phyloP scores from a whole-genome alignment of 148 eudicot genomes.

The Persicaria maculosa region DNA sequence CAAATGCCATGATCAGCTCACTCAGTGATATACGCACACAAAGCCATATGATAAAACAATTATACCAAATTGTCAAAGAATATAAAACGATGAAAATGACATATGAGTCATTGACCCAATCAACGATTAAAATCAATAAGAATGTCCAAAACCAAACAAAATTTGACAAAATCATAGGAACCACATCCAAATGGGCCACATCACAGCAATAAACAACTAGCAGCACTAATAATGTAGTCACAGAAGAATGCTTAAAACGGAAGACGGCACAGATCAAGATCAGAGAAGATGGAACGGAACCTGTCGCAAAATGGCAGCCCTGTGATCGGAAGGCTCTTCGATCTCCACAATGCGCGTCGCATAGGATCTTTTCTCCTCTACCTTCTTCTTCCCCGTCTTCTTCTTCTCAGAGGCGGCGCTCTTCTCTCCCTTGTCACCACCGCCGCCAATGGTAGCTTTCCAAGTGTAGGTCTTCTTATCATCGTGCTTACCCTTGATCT shows the following conservation, averaged over 20 bases:
- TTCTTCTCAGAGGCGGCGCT: conserved; percentile 7
- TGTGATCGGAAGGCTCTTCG: conserved; percentile 46
- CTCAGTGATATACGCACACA: not conserved
- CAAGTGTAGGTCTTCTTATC: conserved; percentile 49
- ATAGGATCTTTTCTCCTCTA: conserved; percentile 16
- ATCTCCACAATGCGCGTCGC: conserved; percentile 63
- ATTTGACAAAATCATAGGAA: not conserved
- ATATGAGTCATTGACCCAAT: not conserved
- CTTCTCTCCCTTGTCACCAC: conserved; percentile 17
- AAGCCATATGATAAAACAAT: not conserved
- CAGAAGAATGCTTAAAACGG: not conserved
- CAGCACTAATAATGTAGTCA: not conserved
- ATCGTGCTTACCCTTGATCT: conserved; percentile 55
- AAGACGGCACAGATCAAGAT: conserved; percentile 6
- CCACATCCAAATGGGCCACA: not conserved
- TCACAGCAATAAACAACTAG: not conserved
- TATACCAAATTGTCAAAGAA: not conserved
- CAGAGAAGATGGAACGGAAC: conserved; percentile 19
- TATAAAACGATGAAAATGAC: not conserved
- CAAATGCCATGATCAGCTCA: not conserved
- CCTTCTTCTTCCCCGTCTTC: conserved; percentile 27
- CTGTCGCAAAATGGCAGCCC: conserved; percentile 62
- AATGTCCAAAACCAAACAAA: not conserved
- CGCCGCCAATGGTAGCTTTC: conserved; percentile 40
- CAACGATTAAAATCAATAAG: not conserved